Conservation (phyloP, 176 grass and related monocot species). For the Pharus latifolius region DNA sequence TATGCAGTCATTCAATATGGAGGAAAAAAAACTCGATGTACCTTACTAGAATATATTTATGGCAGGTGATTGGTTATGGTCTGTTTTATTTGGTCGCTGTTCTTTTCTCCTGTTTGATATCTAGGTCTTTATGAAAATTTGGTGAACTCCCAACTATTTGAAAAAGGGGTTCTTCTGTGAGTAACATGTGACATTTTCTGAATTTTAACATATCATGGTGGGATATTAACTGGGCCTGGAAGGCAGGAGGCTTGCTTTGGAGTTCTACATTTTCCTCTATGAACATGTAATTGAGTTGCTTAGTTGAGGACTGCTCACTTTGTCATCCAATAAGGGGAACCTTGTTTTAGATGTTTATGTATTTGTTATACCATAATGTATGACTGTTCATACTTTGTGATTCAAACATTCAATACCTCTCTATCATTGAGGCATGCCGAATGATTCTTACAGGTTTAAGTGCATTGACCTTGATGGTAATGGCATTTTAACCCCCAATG, state of each 20-base stretch:
- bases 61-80: too few relatives aligned
- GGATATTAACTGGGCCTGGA: neutral
- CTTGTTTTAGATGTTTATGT: neutral
- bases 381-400: neutral
- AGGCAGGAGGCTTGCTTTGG: neutral
- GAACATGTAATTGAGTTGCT: neutral
- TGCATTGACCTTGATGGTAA: slow-evolving; percentile 99
- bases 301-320: too few relatives aligned
- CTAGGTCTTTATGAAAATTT: neutral
- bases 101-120: neutral
- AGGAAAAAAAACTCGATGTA: too few relatives aligned
- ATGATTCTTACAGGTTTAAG: slow-evolving; percentile 73
- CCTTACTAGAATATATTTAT: too few relatives aligned
- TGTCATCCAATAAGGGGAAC: too few relatives aligned
- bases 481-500: slow-evolving; percentile 78
- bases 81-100: neutral
- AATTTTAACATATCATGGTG: neutral
- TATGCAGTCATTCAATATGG: too few relatives aligned
- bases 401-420: neutral
- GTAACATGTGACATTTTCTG: neutral
- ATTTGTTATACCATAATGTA: neutral
- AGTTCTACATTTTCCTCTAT: neutral
- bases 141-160: neutral
- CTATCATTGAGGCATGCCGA: neutral
- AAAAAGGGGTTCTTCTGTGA: neutral